These are phyloP conservation scores for Gracilariopsis chorda DNA, from an alignment of 23 red algal species.

Conservation along the genomic window DNA sequence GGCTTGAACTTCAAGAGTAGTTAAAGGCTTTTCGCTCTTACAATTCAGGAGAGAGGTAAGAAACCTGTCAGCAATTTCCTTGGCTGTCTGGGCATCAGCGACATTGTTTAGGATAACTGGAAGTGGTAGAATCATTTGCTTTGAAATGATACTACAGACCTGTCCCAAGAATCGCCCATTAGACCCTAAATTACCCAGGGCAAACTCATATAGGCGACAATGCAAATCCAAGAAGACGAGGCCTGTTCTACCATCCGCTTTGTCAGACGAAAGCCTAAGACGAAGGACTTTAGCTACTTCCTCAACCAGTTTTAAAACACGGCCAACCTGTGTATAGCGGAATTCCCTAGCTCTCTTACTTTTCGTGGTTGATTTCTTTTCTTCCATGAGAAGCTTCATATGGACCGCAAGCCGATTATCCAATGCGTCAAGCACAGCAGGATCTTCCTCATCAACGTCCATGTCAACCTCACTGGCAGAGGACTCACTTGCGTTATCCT, in stretches of 20 bases:
- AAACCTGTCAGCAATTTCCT: conserved; percentile 16
- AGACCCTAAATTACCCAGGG: neutral
- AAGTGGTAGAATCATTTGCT: conserved; percentile 19
- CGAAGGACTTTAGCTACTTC: conserved; percentile 5
- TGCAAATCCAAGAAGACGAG: conserved; percentile 48
- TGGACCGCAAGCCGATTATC: conserved; percentile 22
- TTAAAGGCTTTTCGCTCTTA: neutral
- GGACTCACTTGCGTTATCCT: neutral
- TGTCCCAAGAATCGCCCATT: conserved; percentile 6
- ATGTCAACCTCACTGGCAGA: conserved; percentile 1
- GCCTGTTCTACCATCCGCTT: neutral
- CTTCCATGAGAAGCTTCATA: conserved; percentile 23
- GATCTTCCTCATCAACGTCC: conserved; percentile 59
- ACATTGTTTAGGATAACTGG: conserved; percentile 3
- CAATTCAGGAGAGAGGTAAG: neutral
- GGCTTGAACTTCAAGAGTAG: neutral
- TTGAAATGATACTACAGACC: conserved; percentile 16
- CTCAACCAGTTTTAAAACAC: conserved; percentile 23
- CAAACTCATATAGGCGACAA: conserved; percentile 52
- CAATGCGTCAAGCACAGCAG: conserved; percentile 27
- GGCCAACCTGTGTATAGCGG: neutral
- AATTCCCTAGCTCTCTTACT: neutral
- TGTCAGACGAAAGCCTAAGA: neutral
- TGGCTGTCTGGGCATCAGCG: conserved; percentile 15
- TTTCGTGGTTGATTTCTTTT: conserved; percentile 13